phyloP scores from a whole-genome alignment of 1,284 basidiomycete genomes.

The Tylopilus sp. region DNA sequence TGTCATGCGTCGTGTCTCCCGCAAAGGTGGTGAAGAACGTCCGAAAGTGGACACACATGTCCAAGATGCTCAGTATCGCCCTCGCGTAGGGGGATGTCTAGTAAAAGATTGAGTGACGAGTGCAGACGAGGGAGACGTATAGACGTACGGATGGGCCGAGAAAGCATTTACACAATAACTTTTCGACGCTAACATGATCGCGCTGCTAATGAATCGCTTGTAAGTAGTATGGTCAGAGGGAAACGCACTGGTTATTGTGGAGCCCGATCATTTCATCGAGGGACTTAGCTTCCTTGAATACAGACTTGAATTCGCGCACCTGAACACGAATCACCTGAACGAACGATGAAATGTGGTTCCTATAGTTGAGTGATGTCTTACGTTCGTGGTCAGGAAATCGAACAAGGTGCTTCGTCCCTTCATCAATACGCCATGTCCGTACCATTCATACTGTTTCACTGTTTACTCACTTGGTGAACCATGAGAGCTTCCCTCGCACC shows the following conservation, averaged over 20 bases:
- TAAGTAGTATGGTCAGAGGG: neutral
- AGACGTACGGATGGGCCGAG: constrained; percentile 58
- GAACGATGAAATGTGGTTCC: constrained; percentile 3
- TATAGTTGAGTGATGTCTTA: constrained; percentile 33
- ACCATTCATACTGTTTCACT: neutral
- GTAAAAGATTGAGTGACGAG: neutral
- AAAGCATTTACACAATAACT: constrained; percentile 62
- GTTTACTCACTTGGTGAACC: constrained; percentile 77
- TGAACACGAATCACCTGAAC: constrained; percentile 66
- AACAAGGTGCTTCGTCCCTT: constrained; percentile 53
- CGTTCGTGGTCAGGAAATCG: constrained; percentile 72
- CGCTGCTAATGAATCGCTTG: neutral
- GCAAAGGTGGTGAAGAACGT: constrained; percentile 59
- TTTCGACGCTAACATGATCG: constrained; percentile 48
- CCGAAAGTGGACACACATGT: constrained; percentile 68
- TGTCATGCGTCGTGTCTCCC: constrained; percentile 56
- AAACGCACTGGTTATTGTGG: constrained; percentile 70
- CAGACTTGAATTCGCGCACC: constrained; percentile 53
- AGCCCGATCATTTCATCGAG: constrained; percentile 73
- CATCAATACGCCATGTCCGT: constrained; percentile 12
- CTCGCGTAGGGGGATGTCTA: constrained; percentile 63
- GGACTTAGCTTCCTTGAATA: constrained; percentile 54
- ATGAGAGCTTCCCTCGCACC: constrained; percentile 69
- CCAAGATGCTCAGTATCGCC: constrained; percentile 65
- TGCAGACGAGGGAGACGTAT: neutral